Base-by-base conservation (phyloP, 345 rosid genomes). In the Populus alba region DNA sequence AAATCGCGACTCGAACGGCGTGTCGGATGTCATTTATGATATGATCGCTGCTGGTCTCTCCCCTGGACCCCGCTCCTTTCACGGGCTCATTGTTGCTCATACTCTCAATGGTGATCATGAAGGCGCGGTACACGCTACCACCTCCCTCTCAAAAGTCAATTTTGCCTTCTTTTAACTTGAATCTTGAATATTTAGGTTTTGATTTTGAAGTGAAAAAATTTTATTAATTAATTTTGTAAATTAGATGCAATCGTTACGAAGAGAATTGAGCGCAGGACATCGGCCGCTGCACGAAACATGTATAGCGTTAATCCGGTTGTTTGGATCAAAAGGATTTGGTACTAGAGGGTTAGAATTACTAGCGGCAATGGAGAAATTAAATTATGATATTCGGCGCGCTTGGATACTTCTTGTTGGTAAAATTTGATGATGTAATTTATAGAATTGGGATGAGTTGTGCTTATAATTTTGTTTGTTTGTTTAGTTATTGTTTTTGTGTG, bases 51-150 rank as follows among this genome's bases (percentile, higher is more conserved):
- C 98, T 62, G 99, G 99, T 16, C 87, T 95, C 61, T 83, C 72
- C 81, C 98, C 99, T 31, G 98, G 99, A 33, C 98, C 98, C 17
- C 90, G 98, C 79, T 92, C 99, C 31, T 95, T 90, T 77, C 99
- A 95, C 78, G 99, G 99, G 20, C 91, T 95, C 25, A 89, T 95
- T 31, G 94, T 89, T 4, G 90, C 98, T 47, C 85, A 90, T 68
- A 82, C 78, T 20, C 92, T 95, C 49, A 87, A 82, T 41, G 96
- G 93, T 65, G 97, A 95, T 81, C 88, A 74, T 3, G 89, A 91
- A 85, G 99, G 99, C 91, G 96, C 97, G 87, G 98, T 94, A 91
- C 33, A 90, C 33, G 4, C 45, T 55, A 57, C 16, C 57, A 51
- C 41, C 15, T 68, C n/a, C 38, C 39, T 9, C 22, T 23, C 22